Percentiles rank a stretch among this genome's conserved stretches.
phyloP scores from a whole-genome alignment of 2,329 filamentous ascomycete species.

The Amylocarpus encephaloides region DNA sequence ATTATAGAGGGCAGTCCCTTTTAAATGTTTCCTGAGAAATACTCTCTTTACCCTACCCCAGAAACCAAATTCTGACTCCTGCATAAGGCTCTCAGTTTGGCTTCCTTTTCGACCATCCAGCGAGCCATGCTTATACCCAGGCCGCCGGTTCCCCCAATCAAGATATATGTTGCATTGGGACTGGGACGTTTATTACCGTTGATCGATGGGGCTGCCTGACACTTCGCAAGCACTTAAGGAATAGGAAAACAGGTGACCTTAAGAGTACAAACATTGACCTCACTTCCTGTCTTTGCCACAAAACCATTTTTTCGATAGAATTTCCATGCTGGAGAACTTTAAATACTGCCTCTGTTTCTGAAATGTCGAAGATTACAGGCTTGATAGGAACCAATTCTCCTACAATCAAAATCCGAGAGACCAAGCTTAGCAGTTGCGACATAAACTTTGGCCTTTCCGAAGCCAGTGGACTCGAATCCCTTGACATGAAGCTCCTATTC shows the following conservation, averaged over 20 bases:
- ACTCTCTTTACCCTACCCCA: no score
- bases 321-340: conserved; percentile 19
- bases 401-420: conserved; percentile 33
- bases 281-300: conserved; percentile 36
- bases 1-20: no score
- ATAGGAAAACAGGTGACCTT: not conserved
- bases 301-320: conserved; percentile 27
- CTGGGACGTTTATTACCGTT: conserved; percentile 16
- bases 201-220: conserved; percentile 21
- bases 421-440: conserved; percentile 33
- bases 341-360: conserved; percentile 27
- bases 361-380: conserved; percentile 31
- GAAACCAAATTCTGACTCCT: no score
- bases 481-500: conserved; percentile 37
- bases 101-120: conserved; percentile 30
- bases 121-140: conserved; percentile 29
- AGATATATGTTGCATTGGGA: conserved; percentile 27
- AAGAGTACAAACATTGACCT: conserved; percentile 35
- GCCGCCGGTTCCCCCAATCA: conserved; percentile 31
- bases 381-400: conserved; percentile 37
- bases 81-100: no score
- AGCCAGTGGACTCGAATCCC: conserved; percentile 39
- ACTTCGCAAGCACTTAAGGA: conserved; percentile 2
- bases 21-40: no score
- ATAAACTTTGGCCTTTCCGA: conserved; percentile 37